Base-by-base conservation (phyloP, 2,329 filamentous ascomycete species). In the Fusarium coffeatum region DNA sequence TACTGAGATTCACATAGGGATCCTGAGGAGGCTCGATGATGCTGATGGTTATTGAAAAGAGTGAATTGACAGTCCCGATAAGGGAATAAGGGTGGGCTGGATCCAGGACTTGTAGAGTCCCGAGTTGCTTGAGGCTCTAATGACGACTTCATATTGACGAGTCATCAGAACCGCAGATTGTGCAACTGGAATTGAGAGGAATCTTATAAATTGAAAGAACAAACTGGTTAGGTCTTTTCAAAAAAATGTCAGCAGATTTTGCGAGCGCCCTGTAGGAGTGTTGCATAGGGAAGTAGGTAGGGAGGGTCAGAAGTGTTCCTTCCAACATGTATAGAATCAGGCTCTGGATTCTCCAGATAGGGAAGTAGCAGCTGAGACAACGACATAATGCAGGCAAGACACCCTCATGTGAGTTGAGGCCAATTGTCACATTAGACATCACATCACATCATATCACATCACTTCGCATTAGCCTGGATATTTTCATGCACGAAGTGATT, bases 401-500 rank as follows among this genome's bases (percentile, higher is more conserved):
- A 53, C 61, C 42, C 43, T 28, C 48, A 56, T 45, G 42, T 34
- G 41, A 48, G 48, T 48, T 54, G 55, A 53, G 15, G 6, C 41
- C 32, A 28, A 16, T 53, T 10, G 49, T 42, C 34, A 51, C 18
- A 49, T 41, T 10, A 4, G 34, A 51, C 30, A 37, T 61, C 42
- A 62, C 40, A 62, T 61, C 22, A n/a, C 20, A 56, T 28, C 11
- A 64, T 42, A 48, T 65, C 43, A 28, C 61, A 66, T 59, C 42
- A 51, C 49, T 9, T 32, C 28, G 40, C 42, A 54, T 34, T 20
- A 61, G 25, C 40, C 23, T 55, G 25, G 32, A 48, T 45, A 47
- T 22, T 28, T 48, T 12, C 30, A 55, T 61, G 30, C 55, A 55
- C 4, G 28, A 27, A 25, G 12, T 11, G 16, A 40, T 25, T n/a